Conservation (phyloP, 495 filamentous ascomycete genomes). For the Podospora bellae-mahoneyi region DNA sequence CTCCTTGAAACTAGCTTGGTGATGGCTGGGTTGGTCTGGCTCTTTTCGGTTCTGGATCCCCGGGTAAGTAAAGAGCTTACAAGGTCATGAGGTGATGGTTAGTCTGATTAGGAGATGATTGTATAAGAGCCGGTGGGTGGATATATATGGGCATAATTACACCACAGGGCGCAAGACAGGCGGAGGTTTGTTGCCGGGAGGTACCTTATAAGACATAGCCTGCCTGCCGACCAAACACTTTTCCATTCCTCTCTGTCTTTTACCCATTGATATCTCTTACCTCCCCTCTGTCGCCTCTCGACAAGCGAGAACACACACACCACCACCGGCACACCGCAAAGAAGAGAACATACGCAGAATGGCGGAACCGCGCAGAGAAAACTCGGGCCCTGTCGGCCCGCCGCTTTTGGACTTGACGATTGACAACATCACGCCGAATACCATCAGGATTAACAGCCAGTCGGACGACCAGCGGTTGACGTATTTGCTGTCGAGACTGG, state of each 20-base stretch:
- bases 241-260: no score
- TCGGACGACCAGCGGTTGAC: slow-evolving; percentile 61
- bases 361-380: slow-evolving; percentile 13
- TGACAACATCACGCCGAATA: slow-evolving; percentile 82
- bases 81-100: background rate
- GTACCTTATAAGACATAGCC: background rate
- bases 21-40: no score
- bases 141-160: background rate
- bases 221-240: background rate
- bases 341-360: slow-evolving; percentile 10
- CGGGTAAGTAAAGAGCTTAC: background rate
- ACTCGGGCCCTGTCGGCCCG: slow-evolving; percentile 26
- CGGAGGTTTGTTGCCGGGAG: background rate
- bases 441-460: slow-evolving; percentile 69
- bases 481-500: slow-evolving; percentile 69
- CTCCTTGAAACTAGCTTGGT: no score
- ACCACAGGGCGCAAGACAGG: no score
- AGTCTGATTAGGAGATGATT: background rate
- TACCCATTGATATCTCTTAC: no score
- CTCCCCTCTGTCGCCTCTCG: no score
- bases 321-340: background rate
- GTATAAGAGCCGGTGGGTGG: background rate
- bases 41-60: background rate
- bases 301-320: no score
- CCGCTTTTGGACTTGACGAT: slow-evolving; percentile 67